A percentile compares a stretch with the other conserved stretches of the same genome.
These are phyloP conservation scores for Theileria parva DNA, from an alignment of 169 alveolate genomes.

Conservation along the genomic window DNA sequence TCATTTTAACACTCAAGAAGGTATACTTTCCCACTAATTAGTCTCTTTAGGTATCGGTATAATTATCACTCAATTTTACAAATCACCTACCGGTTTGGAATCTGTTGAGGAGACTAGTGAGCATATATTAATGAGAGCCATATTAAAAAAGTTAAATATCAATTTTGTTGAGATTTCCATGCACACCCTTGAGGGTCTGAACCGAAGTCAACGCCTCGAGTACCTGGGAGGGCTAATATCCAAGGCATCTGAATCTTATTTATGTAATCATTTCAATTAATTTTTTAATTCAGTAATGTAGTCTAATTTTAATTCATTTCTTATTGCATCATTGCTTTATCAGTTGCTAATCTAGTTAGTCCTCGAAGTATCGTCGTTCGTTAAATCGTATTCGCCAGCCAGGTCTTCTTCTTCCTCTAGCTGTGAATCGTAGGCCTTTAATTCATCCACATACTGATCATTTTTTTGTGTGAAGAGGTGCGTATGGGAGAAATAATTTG, in stretches of 20 bases:
- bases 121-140: not conserved
- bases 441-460: slow-evolving; percentile 5
- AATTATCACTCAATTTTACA: not conserved
- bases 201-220: not conserved
- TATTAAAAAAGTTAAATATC: not conserved
- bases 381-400: not conserved
- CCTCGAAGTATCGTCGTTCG: not conserved
- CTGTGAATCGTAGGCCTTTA: not conserved
- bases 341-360: not conserved
- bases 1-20: not conserved
- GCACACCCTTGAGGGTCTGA: not conserved
- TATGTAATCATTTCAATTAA: not conserved
- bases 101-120: not conserved
- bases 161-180: not conserved
- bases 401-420: not conserved
- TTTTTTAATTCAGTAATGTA: not conserved
- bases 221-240: not conserved
- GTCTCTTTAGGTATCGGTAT: not conserved
- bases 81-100: not conserved
- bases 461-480: slow-evolving; percentile 28
- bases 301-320: not conserved
- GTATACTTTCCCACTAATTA: not conserved
- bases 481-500: slow-evolving; percentile 70
- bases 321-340: not conserved
- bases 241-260: not conserved